Base-by-base conservation (phyloP, 139 green algal genomes). In the Eudorina sp. region DNA sequence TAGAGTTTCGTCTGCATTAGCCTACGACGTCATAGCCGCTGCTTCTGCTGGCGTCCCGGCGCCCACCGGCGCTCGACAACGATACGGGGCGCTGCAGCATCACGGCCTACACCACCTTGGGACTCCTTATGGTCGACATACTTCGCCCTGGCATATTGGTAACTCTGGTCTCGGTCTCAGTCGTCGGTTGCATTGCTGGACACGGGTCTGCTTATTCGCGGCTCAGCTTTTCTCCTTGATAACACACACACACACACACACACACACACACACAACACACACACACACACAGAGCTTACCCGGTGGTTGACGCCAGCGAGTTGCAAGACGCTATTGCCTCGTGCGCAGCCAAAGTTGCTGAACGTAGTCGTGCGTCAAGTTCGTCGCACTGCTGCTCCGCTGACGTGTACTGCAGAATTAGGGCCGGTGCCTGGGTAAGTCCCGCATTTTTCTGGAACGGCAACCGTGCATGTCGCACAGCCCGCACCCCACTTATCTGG, bases 401-500 rank as follows among this genome's bases (percentile, higher is more conserved):
- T 3, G 81, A 79, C 25, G 81, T 87, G 64, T 34, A 55, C 18
- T 64, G 48, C 38, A 29, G 46, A 45, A 66, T 14, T 11, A 86
- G n/a, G 29, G 6, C 5, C 53, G 16, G 38, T 9, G 8, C 51
- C 5, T 18, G 55, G 36, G 21, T 73, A 11, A n/a, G 23, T 53
- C 40, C 70, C 41, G 19, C 19, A 13, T 3, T 8, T 77, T 21
- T 25, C 16, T 53, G 19, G 68, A 36, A 34, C 11, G 8, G 27
- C 38, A 8, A 41, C 27, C 46, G 6, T 25, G 2, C 51, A 53
- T 8, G 23, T 18, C 23, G 9, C 19, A 48, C 46, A 29, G 25
- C 23, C 38, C 72, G 27, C 27, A 29, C 14, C 2, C 0, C 27
- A 75, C 81, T 87, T 68, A 87, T 87, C 81, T 87, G 81, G n/a